A percentile compares a stretch with the other conserved stretches of the same genome.
These are phyloP conservation scores for Skeletonema costatum DNA, from an alignment of 108 stramenopile species.

Conservation along the genomic window DNA sequence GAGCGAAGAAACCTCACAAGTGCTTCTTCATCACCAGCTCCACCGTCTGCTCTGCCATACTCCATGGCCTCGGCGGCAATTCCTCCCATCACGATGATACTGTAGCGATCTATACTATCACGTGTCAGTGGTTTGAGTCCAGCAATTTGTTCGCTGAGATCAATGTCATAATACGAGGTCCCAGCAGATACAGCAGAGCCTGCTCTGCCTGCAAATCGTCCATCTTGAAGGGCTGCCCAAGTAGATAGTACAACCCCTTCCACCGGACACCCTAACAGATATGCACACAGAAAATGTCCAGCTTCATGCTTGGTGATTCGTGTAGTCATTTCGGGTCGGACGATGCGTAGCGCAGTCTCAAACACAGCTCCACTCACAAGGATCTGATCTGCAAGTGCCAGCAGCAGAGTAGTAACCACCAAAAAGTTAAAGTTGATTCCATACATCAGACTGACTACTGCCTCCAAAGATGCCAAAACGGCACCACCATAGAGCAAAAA, in stretches of 20 bases:
- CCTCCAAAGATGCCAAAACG: conserved; percentile 63
- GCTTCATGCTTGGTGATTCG: conserved; percentile 91
- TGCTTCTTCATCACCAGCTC: conserved; percentile 90
- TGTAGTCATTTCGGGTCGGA: conserved; percentile 64
- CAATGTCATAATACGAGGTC: conserved; percentile 89
- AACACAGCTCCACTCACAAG: conserved; percentile 79
- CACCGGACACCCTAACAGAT: conserved; percentile 93
- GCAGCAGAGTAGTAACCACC: conserved; percentile 59
- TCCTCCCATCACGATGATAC: conserved; percentile 93
- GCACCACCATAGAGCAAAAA: conserved; percentile 68
- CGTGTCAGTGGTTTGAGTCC: conserved; percentile 58
- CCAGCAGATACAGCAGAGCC: conserved; percentile 72
- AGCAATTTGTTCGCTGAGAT: conserved; percentile 73
- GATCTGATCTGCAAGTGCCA: conserved; percentile 62
- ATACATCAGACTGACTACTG: conserved; percentile 40
- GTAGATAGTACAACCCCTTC: conserved; percentile 85
- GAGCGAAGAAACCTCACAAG: conserved; percentile 73
- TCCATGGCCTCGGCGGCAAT: conserved; percentile 93
- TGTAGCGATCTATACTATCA: conserved; percentile 88
- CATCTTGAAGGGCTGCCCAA: conserved; percentile 83
- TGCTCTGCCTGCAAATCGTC: conserved; percentile 65
- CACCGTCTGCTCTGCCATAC: conserved; percentile 88
- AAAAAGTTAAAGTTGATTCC: conserved; percentile 69
- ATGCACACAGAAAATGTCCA: conserved; percentile 92
- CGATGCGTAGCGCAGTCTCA: conserved; percentile 63